These are phyloP conservation scores for Cercophora newfieldiana DNA, from an alignment of 495 filamentous ascomycete species.

Conservation along the genomic window DNA sequence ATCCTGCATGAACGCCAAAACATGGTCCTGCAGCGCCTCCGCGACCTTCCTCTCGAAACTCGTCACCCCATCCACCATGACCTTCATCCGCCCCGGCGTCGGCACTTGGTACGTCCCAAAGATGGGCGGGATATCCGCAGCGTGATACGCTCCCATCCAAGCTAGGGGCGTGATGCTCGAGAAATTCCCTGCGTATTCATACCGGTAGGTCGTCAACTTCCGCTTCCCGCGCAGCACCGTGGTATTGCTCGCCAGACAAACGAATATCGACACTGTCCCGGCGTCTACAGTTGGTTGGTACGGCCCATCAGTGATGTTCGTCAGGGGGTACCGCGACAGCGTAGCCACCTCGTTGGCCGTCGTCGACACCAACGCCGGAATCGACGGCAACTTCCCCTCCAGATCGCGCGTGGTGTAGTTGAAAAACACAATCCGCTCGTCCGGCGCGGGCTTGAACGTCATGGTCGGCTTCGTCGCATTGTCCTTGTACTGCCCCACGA, in stretches of 20 bases:
- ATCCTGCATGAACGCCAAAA: conserved; percentile 46
- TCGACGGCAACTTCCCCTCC: conserved; percentile 25
- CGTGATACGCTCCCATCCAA: conserved; percentile 56
- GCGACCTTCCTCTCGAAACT: conserved; percentile 37
- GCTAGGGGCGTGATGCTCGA: conserved; percentile 41
- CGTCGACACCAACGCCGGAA: conserved; percentile 43
- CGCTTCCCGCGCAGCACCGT: conserved; percentile 24
- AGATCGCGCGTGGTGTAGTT: conserved; percentile 44
- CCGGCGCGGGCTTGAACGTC: conserved; percentile 44
- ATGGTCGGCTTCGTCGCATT: conserved; percentile 35
- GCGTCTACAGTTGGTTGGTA: conserved; percentile 33
- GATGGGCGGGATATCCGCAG: conserved; percentile 46
- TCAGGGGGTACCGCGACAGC: conserved; percentile 37
- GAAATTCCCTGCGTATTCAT: conserved; percentile 52
- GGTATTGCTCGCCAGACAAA: conserved; percentile 41
- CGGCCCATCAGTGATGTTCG: conserved; percentile 35
- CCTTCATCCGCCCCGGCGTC: conserved; percentile 22
- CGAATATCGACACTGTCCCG: conserved; percentile 36
- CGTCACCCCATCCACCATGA: conserved; percentile 27
- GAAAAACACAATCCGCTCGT: conserved; percentile 43
- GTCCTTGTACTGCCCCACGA: conserved; percentile 41
- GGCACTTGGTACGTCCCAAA: conserved; percentile 42
- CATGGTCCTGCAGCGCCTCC: conserved; percentile 45
- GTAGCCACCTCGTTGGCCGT: conserved; percentile 44
- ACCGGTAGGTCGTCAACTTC: conserved; percentile 49